Evolutionary conservation across 768 basidiomycete genomes (phyloP).

Genomic region (Lactarius tabidus): DNA sequence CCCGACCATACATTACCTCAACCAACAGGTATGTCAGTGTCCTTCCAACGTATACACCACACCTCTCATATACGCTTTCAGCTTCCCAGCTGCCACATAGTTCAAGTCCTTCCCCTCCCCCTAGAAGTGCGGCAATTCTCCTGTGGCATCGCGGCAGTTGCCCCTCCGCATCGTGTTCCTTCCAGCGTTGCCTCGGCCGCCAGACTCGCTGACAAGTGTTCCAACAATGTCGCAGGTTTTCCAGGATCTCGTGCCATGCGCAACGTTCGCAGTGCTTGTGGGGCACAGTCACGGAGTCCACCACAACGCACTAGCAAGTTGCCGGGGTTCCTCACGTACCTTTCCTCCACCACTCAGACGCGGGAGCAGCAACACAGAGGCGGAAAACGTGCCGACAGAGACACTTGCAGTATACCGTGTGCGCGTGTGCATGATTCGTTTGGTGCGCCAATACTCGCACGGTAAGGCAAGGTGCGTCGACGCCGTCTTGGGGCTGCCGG

Average conservation of each 20-base stretch:
- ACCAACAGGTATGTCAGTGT: conserved; percentile 66
- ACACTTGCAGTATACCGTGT: conserved; percentile 73
- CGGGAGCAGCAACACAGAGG: too few relatives aligned
- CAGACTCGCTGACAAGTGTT: conserved; percentile 56
- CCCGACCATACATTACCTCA: conserved; percentile 83
- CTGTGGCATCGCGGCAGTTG: conserved; percentile 48
- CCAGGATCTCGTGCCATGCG: conserved; percentile 80
- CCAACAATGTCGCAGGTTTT: conserved; percentile 47
- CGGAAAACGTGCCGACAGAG: too few relatives aligned
- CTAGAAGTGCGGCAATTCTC: conserved; percentile 60
- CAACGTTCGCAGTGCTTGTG: conserved; percentile 81
- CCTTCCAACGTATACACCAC: background rate
- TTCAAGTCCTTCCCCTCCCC: conserved; percentile 89
- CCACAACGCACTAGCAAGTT: conserved; percentile 96
- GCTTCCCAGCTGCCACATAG: conserved; percentile 84
- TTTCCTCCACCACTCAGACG: conserved; percentile 72
- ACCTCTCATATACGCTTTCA: background rate
- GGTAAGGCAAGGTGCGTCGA: conserved; percentile 64
- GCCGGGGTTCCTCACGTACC: conserved; percentile 88
- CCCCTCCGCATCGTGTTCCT: conserved; percentile 57
- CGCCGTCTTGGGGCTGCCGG: conserved; percentile 55
- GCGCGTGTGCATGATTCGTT: too few relatives aligned
- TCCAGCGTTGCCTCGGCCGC: too few relatives aligned
- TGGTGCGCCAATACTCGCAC: too few relatives aligned
- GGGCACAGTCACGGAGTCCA: conserved; percentile 92